Evolutionary conservation across 2,329 filamentous ascomycete genomes (phyloP), one percentile per base, ranked within the genome.

Genomic region (Verruconis gallopava): DNA sequence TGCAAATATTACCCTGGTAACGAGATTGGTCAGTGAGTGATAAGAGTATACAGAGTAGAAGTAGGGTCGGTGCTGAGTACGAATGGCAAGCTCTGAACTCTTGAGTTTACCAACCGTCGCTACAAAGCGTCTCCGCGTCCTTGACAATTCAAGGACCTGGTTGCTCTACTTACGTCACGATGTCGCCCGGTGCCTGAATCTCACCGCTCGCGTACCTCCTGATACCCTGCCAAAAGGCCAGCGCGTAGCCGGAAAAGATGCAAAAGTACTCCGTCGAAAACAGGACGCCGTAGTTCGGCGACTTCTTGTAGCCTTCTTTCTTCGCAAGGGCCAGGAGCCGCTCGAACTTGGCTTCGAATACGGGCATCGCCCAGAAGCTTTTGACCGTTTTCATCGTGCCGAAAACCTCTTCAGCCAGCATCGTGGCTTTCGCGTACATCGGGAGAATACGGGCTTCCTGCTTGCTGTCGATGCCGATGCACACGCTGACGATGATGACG

Each of bases 191-290:
- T 5, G 19, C 5, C 6, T 9, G 12, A 15, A 44, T 44, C 28
- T 44, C 42, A 5, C 42, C 42, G 13, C 20, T 34, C 9, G 40
- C 40, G 5, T 53, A 50, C 44, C 56, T 45, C 4, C 49, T 46
- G 36, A 57, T 77, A 38, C 77, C 78, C 53, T 79, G 71, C 75
- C 75, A 82, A 52, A 79, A 81, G 0, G 77, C 75, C 13, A 82
- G 62, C 2, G 74, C 75, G 53, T 81, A 81, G 4, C 75, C 75
- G 1, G 73, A 69, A 48, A 78, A 81, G 3, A 76, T 74, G 48
- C 82, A 72, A 47, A 82, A 81, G 53, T 79, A 81, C 5, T 81
- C 60, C n/a, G 72, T 55, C 5, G 77, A 76, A 5, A 74, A 67
- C 51, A 80, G 75, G 0, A 72, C 55, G 3, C 71, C 78, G 18